Conservation (phyloP, 257 asterid species). For the Voacanga thouarsii region DNA sequence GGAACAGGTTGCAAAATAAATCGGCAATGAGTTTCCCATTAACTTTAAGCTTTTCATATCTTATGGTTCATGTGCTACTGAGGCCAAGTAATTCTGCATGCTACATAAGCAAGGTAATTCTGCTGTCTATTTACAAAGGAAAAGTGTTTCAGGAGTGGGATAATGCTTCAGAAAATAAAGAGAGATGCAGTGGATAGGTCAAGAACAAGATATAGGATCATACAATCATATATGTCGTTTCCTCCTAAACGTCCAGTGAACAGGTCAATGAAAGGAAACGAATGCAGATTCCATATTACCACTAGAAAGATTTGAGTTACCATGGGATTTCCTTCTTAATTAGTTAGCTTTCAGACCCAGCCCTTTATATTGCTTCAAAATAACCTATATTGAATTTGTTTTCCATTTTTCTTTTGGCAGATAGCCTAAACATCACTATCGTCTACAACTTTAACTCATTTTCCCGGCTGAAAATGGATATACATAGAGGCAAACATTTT, state of each 20-base stretch:
- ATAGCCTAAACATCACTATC: background rate
- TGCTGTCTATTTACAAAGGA: no score
- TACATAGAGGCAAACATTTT: no score
- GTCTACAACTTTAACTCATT: background rate
- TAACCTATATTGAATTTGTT: no score
- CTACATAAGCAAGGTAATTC: background rate
- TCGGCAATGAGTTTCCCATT: background rate
- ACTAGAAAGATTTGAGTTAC: background rate
- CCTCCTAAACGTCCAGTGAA: background rate
- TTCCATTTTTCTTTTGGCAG: background rate
- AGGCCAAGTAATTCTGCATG: background rate
- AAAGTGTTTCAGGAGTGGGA: background rate
- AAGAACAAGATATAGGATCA: background rate
- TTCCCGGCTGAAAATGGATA: background rate
- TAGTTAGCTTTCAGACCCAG: background rate
- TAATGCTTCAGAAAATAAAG: background rate
- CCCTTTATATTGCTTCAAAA: background rate
- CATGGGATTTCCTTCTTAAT: background rate
- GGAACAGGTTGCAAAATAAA: background rate
- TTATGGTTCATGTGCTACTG: background rate
- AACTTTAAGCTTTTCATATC: background rate
- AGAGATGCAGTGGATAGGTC: no score
- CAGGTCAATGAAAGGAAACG: background rate
- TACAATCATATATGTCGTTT: background rate
- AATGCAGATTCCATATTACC: background rate